These are phyloP conservation scores for Pezicula radicicola DNA, from an alignment of 2,329 filamentous ascomycete species.

Conservation along the genomic window DNA sequence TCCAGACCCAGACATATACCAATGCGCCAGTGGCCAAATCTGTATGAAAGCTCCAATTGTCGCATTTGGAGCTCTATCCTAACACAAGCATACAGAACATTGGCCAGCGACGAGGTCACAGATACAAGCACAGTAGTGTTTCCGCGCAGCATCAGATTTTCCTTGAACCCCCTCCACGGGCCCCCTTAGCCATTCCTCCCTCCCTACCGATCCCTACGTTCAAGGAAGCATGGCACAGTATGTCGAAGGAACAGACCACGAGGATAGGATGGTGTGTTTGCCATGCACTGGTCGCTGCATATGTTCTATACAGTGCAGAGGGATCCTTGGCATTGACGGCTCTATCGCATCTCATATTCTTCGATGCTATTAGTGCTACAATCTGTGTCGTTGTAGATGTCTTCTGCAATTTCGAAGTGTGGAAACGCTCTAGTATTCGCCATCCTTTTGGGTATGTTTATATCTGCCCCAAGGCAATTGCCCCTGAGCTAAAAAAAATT, in stretches of 20 bases:
- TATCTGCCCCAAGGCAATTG: not conserved
- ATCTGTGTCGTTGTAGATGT: slow-evolving; percentile 92
- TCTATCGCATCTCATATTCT: slow-evolving; percentile 88
- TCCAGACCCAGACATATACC: slow-evolving; percentile 77
- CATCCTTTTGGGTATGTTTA: slow-evolving; percentile 72
- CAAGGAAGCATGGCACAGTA: slow-evolving; percentile 82
- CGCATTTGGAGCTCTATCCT: slow-evolving; percentile 19
- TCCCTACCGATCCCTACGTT: slow-evolving; percentile 89
- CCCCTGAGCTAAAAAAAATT: slow-evolving; percentile 2
- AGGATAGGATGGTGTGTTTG: slow-evolving; percentile 87
- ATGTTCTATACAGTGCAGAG: slow-evolving; percentile 81
- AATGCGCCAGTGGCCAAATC: slow-evolving; percentile 71
- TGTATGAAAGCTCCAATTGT: slow-evolving; percentile 43
- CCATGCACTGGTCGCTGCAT: slow-evolving; percentile 78
- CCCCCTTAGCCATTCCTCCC: slow-evolving; percentile 84
- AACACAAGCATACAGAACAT: slow-evolving; percentile 59
- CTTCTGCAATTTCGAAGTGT: slow-evolving; percentile 94
- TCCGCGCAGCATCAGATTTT: slow-evolving; percentile 90
- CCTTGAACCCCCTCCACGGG: slow-evolving; percentile 81
- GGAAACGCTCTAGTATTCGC: slow-evolving; percentile 87
- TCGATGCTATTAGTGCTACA: slow-evolving; percentile 88
- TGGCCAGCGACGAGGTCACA: slow-evolving; percentile 88
- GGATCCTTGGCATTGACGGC: slow-evolving; percentile 90
- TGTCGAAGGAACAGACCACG: slow-evolving; percentile 82
- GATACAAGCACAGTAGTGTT: slow-evolving; percentile 96